Base-by-base conservation (phyloP, 202 grass and related monocot species). In the Miscanthus sacchariflorus region DNA sequence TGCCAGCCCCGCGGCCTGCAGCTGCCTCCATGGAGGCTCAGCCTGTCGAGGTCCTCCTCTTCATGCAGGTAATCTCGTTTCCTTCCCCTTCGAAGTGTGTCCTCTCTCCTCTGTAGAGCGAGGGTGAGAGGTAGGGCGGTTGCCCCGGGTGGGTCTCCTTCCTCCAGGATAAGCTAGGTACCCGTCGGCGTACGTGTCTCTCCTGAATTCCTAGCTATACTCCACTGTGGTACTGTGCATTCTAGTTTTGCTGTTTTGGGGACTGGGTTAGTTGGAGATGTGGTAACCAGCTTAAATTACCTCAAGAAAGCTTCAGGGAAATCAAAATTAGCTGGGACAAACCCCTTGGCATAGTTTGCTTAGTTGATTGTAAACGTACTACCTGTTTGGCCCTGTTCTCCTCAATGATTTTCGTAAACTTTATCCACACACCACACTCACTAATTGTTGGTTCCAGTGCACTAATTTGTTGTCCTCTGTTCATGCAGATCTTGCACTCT, bases 401-500 rank as follows among this genome's bases (percentile, higher is more conserved):
- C 46, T 56, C 46, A 13, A 36, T 36, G 28, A 21, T 54, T 14
- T 76, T 77, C 27, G 9, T 56, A 56, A 36, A n/a, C 15, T 5
- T 12, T 56, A 36, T 38, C 27, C 5, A 10, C 12, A 17, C 38
- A 38, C 9, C 5, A 10, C 12, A 17, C 38, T 45, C 9, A 39
- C 30, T 79, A 40, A 70, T 74, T 78, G 61, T 35, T 61, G 5
- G 4, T 19, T 79, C 46, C 14, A 23, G 24, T 43, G 30, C 73
- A 44, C 35, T 89, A 30, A 86, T 42, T 59, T 59, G 4, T 21
- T 19, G 2, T 46, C 7, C 50, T 81, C 61, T 84, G 23, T 89
- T 76, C 63, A 50, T 82, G 43, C 93, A 98, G 94, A 77, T 2
- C 92, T 88, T 80, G 84, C 63, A 80, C 70, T 85, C 77, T 86